Evolutionary conservation across 495 filamentous ascomycete genomes (phyloP).

Genomic region (Penicillium chermesinum): DNA sequence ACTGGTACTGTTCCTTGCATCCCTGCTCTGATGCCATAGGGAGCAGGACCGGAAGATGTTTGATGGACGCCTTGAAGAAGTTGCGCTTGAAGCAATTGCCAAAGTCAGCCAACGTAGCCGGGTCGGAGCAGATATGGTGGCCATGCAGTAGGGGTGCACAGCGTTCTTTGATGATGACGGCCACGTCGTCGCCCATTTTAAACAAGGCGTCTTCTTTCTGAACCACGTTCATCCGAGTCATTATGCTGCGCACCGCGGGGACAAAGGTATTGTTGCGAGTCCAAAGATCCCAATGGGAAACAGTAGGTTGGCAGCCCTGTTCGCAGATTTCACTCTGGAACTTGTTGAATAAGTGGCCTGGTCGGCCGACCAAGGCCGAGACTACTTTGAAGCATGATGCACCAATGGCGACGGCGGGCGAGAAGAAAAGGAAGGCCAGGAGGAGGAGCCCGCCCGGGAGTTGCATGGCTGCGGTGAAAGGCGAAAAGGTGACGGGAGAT

Average conservation of each 20-base stretch:
- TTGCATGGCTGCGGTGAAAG: constrained; percentile 10
- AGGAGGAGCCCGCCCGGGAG: constrained; percentile 16
- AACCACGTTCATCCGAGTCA: constrained; percentile 30
- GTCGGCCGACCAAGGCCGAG: constrained; percentile 32
- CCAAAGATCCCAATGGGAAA: constrained; percentile 45
- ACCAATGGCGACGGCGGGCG: constrained; percentile 26
- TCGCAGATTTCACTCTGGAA: constrained; percentile 43
- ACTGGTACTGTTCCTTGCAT: constrained; percentile 34
- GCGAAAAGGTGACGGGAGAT: not conserved
- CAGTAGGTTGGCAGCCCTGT: constrained; percentile 36
- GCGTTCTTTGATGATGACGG: constrained; percentile 34
- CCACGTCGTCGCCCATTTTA: constrained; percentile 40
- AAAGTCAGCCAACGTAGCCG: constrained; percentile 34
- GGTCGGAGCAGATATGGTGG: constrained; percentile 36
- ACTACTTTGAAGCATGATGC: constrained; percentile 37
- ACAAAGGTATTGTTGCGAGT: constrained; percentile 41
- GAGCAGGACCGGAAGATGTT: constrained; percentile 29
- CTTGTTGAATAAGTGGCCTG: constrained; percentile 31
- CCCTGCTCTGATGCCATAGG: constrained; percentile 38
- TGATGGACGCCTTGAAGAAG: constrained; percentile 32
- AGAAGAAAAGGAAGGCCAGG: constrained; percentile 18
- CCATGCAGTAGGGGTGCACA: constrained; percentile 32
- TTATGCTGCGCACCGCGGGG: constrained; percentile 37
- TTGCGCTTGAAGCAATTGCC: constrained; percentile 42
- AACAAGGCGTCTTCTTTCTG: constrained; percentile 31